Evolutionary conservation across 352 stramenopile species (phyloP).

Genomic region (Phytopythium ostracodes): DNA sequence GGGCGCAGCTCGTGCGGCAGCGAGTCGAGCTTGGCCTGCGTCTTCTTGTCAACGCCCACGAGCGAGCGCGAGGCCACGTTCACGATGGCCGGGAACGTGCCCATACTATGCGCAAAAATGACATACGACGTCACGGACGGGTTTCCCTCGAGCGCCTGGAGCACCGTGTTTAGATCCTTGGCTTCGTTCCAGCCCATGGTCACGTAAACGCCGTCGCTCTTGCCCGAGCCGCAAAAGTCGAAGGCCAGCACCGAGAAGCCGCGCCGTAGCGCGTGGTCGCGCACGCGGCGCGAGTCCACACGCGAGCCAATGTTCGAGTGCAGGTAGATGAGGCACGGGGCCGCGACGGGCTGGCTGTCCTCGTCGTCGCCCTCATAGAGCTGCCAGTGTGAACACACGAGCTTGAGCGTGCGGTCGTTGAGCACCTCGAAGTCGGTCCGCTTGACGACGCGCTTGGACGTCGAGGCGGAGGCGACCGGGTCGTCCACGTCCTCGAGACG

Average conservation of each 20-base stretch:
- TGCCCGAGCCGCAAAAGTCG: conserved; percentile 75
- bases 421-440: conserved; percentile 57
- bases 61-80: conserved; percentile 66
- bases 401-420: conserved; percentile 67
- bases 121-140: conserved; percentile 46
- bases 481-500: conserved; percentile 20
- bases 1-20: conserved; percentile 50
- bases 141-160: conserved; percentile 55
- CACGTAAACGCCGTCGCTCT: conserved; percentile 80
- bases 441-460: conserved; percentile 15
- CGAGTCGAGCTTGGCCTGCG: conserved; percentile 46
- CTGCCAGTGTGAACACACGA: conserved; percentile 77
- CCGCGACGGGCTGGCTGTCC: conserved; percentile 12
- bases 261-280: conserved; percentile 49
- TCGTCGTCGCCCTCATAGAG: conserved; percentile 28
- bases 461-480: conserved; percentile 12
- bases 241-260: conserved; percentile 81
- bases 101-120: conserved; percentile 84
- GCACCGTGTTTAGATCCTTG: conserved; percentile 64
- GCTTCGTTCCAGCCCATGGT: conserved; percentile 86
- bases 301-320: conserved; percentile 83
- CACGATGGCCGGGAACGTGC: conserved; percentile 69
- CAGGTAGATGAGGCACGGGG: conserved; percentile 72
- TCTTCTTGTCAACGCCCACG: conserved; percentile 35
- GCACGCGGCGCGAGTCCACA: conserved; percentile 61